phyloP scores from a whole-genome alignment of 257 asterid species.

The Linderniella brevidens region DNA sequence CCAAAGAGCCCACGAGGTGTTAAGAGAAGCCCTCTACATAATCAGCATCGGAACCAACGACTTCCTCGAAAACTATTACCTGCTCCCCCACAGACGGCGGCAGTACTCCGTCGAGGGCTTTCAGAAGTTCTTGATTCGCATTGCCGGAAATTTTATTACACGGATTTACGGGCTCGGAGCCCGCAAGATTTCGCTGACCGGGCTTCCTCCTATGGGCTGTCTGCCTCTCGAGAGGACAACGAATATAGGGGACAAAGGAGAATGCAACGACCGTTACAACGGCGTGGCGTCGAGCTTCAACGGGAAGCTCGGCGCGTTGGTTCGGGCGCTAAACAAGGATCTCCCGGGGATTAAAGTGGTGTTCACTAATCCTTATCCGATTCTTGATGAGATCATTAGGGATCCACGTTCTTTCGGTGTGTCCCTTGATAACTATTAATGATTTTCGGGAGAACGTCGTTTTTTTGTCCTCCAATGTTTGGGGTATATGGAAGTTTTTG shows the following conservation, averaged over 20 bases:
- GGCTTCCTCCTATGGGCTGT: constrained; percentile 79
- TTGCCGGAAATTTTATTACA: constrained; percentile 33
- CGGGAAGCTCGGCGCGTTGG: constrained; percentile 20
- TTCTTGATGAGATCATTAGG: constrained; percentile 30
- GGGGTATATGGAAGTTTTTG: neutral
- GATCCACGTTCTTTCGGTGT: constrained; percentile 38
- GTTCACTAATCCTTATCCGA: constrained; percentile 29
- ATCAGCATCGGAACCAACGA: constrained; percentile 68
- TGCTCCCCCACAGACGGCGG: constrained; percentile 25
- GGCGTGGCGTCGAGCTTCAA: constrained; percentile 45
- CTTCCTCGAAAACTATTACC: constrained; percentile 51
- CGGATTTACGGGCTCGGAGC: constrained; percentile 49
- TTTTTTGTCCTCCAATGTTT: neutral
- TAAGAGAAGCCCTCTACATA: constrained; percentile 41
- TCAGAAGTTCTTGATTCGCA: constrained; percentile 28
- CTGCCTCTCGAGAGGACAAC: constrained; percentile 57
- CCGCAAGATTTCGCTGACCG: constrained; percentile 48
- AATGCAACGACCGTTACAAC: constrained; percentile 37
- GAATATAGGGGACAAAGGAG: constrained; percentile 21
- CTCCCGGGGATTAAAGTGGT: constrained; percentile 44
- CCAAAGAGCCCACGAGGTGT: constrained; percentile 21
- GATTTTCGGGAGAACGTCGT: neutral
- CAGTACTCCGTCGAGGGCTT: constrained; percentile 32
- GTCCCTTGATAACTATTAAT: constrained; percentile 1
- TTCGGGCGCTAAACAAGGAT: constrained; percentile 23